A percentile compares a stretch with the other conserved stretches of the same genome.
phyloP scores from a whole-genome alignment of 2,329 filamentous ascomycete genomes.

The Fusarium nisikadoi region DNA sequence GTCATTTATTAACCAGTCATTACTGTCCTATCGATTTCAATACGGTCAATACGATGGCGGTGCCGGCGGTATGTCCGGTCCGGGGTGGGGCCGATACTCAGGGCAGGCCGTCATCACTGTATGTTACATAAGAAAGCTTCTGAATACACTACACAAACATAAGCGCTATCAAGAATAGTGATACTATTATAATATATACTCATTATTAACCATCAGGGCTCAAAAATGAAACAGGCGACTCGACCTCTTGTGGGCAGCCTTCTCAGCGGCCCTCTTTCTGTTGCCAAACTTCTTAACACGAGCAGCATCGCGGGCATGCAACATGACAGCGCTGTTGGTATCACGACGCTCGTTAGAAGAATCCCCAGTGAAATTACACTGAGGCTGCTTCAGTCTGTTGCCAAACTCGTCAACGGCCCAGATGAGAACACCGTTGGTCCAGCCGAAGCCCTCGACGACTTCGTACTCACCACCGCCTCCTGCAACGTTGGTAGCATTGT shows the following conservation, averaged over 20 bases:
- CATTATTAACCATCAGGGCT: neutral
- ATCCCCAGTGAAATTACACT: slow-evolving; percentile 63
- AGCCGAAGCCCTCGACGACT: slow-evolving; percentile 76
- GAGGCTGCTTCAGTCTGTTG: slow-evolving; percentile 62
- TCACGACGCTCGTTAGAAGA: slow-evolving; percentile 51
- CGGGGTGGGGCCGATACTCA: neutral
- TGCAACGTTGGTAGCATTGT: slow-evolving; percentile 68
- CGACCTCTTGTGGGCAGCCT: slow-evolving; percentile 24
- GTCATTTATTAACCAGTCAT: neutral
- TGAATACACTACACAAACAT: neutral
- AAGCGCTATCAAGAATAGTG: neutral
- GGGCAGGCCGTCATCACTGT: neutral
- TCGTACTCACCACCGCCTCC: slow-evolving; percentile 75
- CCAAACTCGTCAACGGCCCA: slow-evolving; percentile 73
- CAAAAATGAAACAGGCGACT: slow-evolving; percentile 20
- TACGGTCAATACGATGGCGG: neutral
- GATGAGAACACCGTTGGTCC: slow-evolving; percentile 75
- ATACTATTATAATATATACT: neutral
- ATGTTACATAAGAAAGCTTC: neutral
- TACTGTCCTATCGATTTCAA: neutral
- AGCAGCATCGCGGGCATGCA: slow-evolving; percentile 57
- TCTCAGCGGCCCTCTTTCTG: slow-evolving; percentile 31
- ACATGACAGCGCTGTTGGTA: slow-evolving; percentile 56
- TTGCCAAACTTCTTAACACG: slow-evolving; percentile 61
- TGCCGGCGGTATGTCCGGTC: neutral